phyloP scores from a whole-genome alignment of 148 eudicot genomes.

The Pharnaceum exiguum region DNA sequence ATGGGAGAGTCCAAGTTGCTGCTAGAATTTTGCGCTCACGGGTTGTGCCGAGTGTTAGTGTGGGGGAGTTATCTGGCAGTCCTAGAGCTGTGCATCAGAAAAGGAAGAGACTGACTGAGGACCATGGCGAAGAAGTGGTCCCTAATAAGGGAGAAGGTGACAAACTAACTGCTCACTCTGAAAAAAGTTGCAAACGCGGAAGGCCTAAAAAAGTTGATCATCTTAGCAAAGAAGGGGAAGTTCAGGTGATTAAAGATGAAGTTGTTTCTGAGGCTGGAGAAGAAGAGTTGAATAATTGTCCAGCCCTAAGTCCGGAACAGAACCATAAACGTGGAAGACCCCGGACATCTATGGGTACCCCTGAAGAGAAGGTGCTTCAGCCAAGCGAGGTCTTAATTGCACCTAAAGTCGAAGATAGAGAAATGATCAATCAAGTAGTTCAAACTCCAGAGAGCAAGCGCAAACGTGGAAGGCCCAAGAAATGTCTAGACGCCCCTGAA shows the following conservation, averaged over 20 bases:
- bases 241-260: constrained; percentile 1
- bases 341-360: background rate
- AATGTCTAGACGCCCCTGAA: background rate
- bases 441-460: constrained; percentile 13
- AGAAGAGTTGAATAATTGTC: constrained; percentile 3
- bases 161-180: background rate
- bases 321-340: constrained; percentile 24
- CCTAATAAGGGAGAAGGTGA: background rate
- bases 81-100: constrained; percentile 4
- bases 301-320: constrained; percentile 1
- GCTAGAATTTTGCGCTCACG: constrained; percentile 36
- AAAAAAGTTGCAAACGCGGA: constrained; percentile 1
- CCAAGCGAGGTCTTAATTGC: constrained; percentile 14
- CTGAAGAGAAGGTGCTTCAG: constrained; percentile 18
- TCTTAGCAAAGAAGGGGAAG: constrained; percentile 1
- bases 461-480: constrained; percentile 40
- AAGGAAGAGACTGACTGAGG: constrained; percentile 24
- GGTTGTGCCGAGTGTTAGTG: constrained; percentile 25
- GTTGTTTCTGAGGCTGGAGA: constrained; percentile 12
- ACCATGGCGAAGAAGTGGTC: constrained; percentile 3
- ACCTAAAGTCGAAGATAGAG: constrained; percentile 11
- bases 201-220: constrained; percentile 13
- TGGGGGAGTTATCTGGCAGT: constrained; percentile 19
- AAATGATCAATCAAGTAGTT: background rate
- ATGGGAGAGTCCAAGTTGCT: constrained; percentile 5